Base-by-base conservation (phyloP, 2,329 filamentous ascomycete species). In the Calycina herbarum region DNA sequence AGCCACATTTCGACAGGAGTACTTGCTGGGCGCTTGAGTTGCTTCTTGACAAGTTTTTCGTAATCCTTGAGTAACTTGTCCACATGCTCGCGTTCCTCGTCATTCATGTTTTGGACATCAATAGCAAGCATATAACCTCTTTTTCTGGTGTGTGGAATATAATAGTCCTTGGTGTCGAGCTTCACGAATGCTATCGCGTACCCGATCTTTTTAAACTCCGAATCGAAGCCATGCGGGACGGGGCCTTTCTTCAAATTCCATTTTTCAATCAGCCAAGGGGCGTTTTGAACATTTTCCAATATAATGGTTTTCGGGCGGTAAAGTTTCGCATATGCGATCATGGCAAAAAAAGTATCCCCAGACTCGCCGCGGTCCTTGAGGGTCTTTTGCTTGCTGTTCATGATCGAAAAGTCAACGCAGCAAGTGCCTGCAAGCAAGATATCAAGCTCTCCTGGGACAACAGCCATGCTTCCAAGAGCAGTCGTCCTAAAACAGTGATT, bases 381-480 rank as follows among this genome's bases (percentile, higher is more conserved):
- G 0, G 76, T 76, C 65, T 86, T 86, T 17, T 79, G 78, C 4
- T 80, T 75, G 60, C 79, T 84, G 74, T 93, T 94, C 38, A 93
- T 76, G 0, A 69, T 73, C 0, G 91, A 94, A 69, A 90, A 91
- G 71, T 94, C 91, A 1, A 92, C 89, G 70, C 91, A 95, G 0
- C 89, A 88, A 54, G 89, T 91, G 0, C 91, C 91, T 6, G 89
- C 89, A 57, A 94, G 79, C 1, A 94, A 78, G 0, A 94, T 74
- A 68, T 94, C 88, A 1, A 87, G 76, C 11, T 83, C 73, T 0
- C 75, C 76, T 0, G 89, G 89, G 0, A 93, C 84, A 1, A 76
- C 62, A 4, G 80, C 80, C 59, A 82, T 77, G 7, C 83, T 82
- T 3, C 91, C 91, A 72, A 89, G 89, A 0, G 88, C 89, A 1